These are phyloP conservation scores for Psidium guajava DNA, from an alignment of 345 rosid species.

Conservation along the genomic window DNA sequence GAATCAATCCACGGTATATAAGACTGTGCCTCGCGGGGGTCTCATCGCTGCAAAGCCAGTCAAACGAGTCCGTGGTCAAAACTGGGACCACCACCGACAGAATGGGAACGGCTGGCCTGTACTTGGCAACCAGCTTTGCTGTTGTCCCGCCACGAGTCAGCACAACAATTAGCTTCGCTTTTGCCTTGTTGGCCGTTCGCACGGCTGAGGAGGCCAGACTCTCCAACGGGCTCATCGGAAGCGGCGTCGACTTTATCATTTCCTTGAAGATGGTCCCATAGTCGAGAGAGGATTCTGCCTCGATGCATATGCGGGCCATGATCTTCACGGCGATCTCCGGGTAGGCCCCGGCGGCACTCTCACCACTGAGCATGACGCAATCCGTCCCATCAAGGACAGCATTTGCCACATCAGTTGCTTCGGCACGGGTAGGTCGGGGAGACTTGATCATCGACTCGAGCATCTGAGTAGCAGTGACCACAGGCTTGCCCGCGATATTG, in stretches of 20 bases:
- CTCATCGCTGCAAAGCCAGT: conserved; percentile 10
- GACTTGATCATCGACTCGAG: conserved; percentile 17
- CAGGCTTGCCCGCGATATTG: conserved; percentile 9
- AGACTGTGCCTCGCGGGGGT: conserved; percentile 14
- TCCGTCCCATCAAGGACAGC: conserved; percentile 11
- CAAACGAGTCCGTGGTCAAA: conserved; percentile 6
- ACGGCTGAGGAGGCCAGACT: conserved; percentile 10
- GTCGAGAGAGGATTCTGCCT: conserved; percentile 13
- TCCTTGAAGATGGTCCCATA: conserved; percentile 8
- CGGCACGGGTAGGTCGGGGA: conserved; percentile 10
- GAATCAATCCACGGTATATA: conserved; percentile 6
- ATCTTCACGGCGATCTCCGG: conserved; percentile 11
- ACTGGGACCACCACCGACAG: conserved; percentile 10
- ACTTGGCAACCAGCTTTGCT: conserved; percentile 12
- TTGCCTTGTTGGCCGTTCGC: conserved; percentile 11
- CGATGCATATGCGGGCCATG: conserved; percentile 12
- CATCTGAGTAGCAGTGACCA: conserved; percentile 15
- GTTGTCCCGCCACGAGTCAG: conserved; percentile 12
- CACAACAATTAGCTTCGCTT: conserved; percentile 9
- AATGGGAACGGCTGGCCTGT: conserved; percentile 11
- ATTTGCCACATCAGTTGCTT: conserved; percentile 13
- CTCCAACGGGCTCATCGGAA: conserved; percentile 13
- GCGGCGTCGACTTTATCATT: conserved; percentile 9
- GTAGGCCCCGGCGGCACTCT: conserved; percentile 15
- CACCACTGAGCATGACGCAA: conserved; percentile 13